Base-by-base conservation (phyloP, 2,329 filamentous ascomycete species). In the Claviceps paspali region DNA sequence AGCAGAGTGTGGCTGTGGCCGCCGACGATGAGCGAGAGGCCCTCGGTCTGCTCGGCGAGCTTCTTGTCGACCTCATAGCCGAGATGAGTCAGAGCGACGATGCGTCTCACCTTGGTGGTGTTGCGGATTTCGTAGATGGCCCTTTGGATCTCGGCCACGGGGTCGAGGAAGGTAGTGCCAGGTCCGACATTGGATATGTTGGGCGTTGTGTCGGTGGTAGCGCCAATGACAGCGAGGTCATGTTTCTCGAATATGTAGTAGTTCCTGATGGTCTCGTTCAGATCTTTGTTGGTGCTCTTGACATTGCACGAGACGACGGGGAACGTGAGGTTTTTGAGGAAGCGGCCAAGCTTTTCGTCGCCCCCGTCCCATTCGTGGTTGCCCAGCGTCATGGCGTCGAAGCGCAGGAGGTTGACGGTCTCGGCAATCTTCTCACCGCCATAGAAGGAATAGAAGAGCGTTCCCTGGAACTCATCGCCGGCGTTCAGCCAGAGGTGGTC, bases 381-480 rank as follows among this genome's bases (percentile, higher is more conserved):
- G 12, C 75, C 74, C 2, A 79, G 57, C 0, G 75, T 79, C 75
- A 80, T 79, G 46, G 69, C 73, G 42, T 78, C 71, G 45, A 80
- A 78, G n/a, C 67, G 66, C 35, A 80, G 58, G 50, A 75, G 64
- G 43, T 81, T 81, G 42, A 80, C 56, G 0, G 70, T 75, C 47
- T 77, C 68, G 34, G 74, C 73, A 43, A 80, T 80, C 63, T 80
- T 80, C 58, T 78, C 73, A 18, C 73, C 72, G 12, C 69, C 68
- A 48, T 80, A 80, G 52, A 69, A 79, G 4, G 67, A 67, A 57
- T 77, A 80, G 60, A 78, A 80, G 6, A 79, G 61, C 0, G 76
- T 80, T 38, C 76, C 76, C 47, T 79, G 72, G 50, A 80, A 80
- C 50, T 80, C 76, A 46, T 80, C 76, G n/a, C 76, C 76, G 2